A percentile compares a stretch with the other conserved stretches of the same genome.
These are phyloP conservation scores for Auxenochlorella pyrenoidosa DNA, from an alignment of 139 green algal genomes.

Conservation along the genomic window DNA sequence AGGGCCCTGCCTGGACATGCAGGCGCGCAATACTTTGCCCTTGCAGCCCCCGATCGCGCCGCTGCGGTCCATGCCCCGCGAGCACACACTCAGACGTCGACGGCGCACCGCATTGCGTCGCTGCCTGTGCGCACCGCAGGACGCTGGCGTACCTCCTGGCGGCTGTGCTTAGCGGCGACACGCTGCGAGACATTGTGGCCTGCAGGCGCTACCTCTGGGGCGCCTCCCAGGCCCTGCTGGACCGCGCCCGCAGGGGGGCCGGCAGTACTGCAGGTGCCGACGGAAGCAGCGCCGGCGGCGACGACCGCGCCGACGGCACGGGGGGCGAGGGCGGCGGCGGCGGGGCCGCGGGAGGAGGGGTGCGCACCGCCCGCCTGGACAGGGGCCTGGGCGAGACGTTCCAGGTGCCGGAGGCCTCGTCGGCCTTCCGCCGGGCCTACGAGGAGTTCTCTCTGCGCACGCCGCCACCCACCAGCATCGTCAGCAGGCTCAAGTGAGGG, in stretches of 20 bases:
- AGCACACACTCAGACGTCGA: too few species aligned
- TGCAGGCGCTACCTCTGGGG: conserved; percentile 13
- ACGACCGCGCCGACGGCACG: not conserved
- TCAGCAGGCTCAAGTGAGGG: conserved; percentile 24
- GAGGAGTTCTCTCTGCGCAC: not conserved
- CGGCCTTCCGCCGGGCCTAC: not conserved
- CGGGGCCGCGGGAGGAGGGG: not conserved
- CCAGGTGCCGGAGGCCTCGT: not conserved
- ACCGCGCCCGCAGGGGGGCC: not conserved
- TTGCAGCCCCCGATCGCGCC: too few species aligned
- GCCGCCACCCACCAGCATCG: not conserved
- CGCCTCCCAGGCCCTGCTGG: not conserved
- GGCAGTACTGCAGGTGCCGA: not conserved
- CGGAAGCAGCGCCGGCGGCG: not conserved
- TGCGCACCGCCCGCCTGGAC: not conserved
- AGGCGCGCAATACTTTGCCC: too few species aligned
- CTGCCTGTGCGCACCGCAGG: not conserved
- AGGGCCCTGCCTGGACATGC: too few species aligned
- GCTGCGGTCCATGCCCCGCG: too few species aligned
- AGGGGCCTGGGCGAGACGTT: not conserved
- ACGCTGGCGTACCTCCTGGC: not conserved
- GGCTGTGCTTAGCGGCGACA: not conserved
- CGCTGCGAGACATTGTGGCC: too few species aligned
- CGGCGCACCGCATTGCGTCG: too few species aligned
- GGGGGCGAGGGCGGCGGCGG: not conserved